Conservation (phyloP, 768 basidiomycete genomes). For the Lentinula guzmanii region DNA sequence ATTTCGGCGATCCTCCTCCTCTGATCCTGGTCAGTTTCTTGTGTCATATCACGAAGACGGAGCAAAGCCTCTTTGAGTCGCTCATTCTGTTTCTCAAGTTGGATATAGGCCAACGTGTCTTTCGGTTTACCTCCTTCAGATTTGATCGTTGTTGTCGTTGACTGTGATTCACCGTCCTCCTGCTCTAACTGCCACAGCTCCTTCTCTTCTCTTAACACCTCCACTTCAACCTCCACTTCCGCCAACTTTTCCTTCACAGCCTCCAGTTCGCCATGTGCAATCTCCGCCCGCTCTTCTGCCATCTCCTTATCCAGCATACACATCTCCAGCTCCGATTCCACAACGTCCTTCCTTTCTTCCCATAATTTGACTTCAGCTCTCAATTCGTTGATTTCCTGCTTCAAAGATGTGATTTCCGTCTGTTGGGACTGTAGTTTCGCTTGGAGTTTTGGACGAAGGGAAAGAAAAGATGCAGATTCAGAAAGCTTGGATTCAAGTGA, state of each 20-base stretch:
- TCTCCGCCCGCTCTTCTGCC: conserved; percentile 88
- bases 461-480: conserved; percentile 80
- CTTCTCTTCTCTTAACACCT: conserved; percentile 62
- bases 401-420: conserved; percentile 68
- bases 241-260: conserved; percentile 74
- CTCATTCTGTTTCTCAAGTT: conserved; percentile 96
- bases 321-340: conserved; percentile 92
- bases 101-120: conserved; percentile 30
- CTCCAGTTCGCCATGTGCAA: conserved; percentile 72
- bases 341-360: conserved; percentile 67
- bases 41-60: conserved; percentile 83
- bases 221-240: conserved; percentile 77
- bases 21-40: conserved; percentile 84
- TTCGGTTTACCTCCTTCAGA: conserved; percentile 15
- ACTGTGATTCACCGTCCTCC: neutral
- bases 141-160: neutral
- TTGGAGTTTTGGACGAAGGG: conserved; percentile 85
- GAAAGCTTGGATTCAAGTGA: conserved; percentile 79
- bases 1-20: conserved; percentile 76
- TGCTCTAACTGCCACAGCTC: conserved; percentile 7
- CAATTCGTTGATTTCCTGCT: conserved; percentile 72
- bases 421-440: conserved; percentile 80
- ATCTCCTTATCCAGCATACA: conserved; percentile 93
- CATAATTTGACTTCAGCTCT: conserved; percentile 68
- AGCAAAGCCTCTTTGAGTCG: conserved; percentile 91